phyloP scores from a whole-genome alignment of 1,284 basidiomycete genomes.

The Heliocybe sulcata region DNA sequence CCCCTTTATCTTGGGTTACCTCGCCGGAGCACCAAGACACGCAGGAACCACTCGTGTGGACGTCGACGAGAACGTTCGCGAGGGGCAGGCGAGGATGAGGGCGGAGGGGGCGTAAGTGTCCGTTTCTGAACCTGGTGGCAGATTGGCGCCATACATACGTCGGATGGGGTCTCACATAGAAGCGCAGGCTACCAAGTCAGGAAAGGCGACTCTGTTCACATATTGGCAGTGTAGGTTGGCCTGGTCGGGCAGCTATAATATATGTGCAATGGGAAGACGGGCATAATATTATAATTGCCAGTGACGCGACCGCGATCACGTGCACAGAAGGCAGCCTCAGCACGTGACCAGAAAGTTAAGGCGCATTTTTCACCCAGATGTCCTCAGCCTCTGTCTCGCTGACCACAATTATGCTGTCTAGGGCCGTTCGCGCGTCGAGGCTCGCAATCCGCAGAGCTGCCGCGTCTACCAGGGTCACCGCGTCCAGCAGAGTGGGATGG shows the following conservation, averaged over 20 bases:
- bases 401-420: neutral
- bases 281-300: neutral
- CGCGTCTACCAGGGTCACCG: no score
- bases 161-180: neutral
- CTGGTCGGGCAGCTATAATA: neutral
- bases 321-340: neutral
- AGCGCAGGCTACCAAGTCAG: neutral
- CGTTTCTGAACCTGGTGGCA: no score
- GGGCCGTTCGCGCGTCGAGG: conserved; percentile 4
- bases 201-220: no score
- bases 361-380: no score
- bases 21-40: neutral
- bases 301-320: neutral
- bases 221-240: no score
- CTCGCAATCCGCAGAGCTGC: conserved; percentile 1
- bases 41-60: conserved; percentile 12
- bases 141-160: neutral
- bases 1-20: no score
- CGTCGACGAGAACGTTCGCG: conserved; percentile 17
- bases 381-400: no score
- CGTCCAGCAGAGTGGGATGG: conserved; percentile 13
- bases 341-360: neutral
- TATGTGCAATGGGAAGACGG: neutral
- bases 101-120: neutral
- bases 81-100: neutral